Evolutionary conservation across 768 basidiomycete species (phyloP).

Genomic region (Tricholoma furcatifolium): DNA sequence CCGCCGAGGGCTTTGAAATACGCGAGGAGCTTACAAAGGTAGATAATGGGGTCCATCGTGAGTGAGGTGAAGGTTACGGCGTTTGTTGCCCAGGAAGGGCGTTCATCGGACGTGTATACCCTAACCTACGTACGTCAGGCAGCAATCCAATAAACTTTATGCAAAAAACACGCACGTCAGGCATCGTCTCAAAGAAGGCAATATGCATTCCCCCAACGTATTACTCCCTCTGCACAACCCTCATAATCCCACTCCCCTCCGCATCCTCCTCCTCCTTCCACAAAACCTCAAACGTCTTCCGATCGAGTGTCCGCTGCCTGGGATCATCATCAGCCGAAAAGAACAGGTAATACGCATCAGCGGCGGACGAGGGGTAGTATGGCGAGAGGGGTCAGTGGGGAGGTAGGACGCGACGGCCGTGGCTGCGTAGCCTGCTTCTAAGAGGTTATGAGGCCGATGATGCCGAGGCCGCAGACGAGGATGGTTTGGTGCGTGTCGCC

Average conservation of each 20-base stretch:
- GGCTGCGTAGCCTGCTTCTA: slow-evolving; percentile 11
- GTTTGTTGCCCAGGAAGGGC: no score
- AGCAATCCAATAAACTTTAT: no score
- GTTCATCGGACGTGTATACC: no score
- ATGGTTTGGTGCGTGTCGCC: slow-evolving; percentile 3
- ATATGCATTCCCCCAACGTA: slow-evolving; percentile 15
- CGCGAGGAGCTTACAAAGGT: slow-evolving; percentile 8
- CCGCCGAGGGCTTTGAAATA: slow-evolving; percentile 10
- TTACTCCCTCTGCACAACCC: slow-evolving; percentile 10
- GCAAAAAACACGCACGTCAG: slow-evolving; percentile 15
- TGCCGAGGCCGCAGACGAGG: slow-evolving; percentile 13
- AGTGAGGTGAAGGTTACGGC: no score
- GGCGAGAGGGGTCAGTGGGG: slow-evolving; percentile 13
- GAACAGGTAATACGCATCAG: slow-evolving; percentile 15
- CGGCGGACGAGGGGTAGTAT: slow-evolving; percentile 13
- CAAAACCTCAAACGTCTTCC: slow-evolving; percentile 13
- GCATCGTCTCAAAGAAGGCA: slow-evolving; percentile 11
- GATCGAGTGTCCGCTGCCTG: slow-evolving; percentile 11
- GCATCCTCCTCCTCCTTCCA: slow-evolving; percentile 18
- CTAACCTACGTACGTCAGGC: no score
- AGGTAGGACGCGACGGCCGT: slow-evolving; percentile 10
- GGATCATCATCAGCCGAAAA: slow-evolving; percentile 16
- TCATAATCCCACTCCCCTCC: slow-evolving; percentile 9
- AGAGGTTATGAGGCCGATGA: slow-evolving; percentile 15
- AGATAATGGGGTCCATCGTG: no score